These are phyloP conservation scores for Acanthamoeba healyi DNA, from an alignment of 208 protist genomes.

Conservation along the genomic window DNA sequence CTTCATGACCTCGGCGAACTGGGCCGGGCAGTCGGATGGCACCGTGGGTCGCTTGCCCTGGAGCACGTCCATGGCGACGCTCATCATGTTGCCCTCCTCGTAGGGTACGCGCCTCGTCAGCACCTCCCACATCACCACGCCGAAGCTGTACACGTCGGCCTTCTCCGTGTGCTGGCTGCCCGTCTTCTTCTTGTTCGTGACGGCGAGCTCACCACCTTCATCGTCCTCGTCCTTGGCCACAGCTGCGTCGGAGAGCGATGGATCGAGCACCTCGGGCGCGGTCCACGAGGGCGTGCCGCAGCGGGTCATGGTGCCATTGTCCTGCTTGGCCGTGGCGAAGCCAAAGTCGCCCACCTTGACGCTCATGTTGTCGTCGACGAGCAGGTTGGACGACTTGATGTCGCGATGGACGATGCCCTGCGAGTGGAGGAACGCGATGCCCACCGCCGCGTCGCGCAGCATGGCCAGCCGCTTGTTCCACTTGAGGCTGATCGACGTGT, in stretches of 20 bases:
- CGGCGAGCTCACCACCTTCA: neutral
- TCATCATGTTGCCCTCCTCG: neutral
- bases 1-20: neutral
- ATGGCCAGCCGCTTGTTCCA: constrained; percentile 3
- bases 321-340: neutral
- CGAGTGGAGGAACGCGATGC: constrained; percentile 62
- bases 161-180: neutral
- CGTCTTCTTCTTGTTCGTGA: neutral
- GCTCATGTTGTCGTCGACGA: neutral
- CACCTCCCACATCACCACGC: constrained; percentile 33
- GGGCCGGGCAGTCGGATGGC: neutral
- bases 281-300: neutral
- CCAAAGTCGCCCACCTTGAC: constrained; percentile 66
- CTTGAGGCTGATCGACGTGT: neutral
- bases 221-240: neutral
- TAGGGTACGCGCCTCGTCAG: neutral
- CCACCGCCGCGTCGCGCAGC: neutral
- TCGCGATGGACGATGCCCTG: constrained; percentile 16
- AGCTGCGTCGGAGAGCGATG: too few species aligned
- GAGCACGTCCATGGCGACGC: neutral
- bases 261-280: neutral
- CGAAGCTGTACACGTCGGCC: constrained; percentile 13
- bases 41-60: neutral
- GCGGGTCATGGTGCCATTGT: neutral
- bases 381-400: constrained; percentile 49